These are phyloP conservation scores for Shiraia sp. DNA, from an alignment of 2,329 filamentous ascomycete genomes.

Conservation along the genomic window DNA sequence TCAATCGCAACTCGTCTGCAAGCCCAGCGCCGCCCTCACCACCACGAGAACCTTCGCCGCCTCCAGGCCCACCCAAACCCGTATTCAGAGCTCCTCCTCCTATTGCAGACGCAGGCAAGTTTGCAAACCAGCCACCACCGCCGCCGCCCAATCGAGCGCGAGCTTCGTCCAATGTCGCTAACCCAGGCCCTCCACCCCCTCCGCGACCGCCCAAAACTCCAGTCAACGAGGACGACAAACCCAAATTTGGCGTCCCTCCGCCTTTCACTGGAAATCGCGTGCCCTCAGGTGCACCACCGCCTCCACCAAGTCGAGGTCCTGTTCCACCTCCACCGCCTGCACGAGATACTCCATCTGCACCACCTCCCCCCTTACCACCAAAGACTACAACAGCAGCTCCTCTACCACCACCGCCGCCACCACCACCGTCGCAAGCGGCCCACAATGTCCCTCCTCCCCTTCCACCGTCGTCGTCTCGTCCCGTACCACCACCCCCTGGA, in stretches of 20 bases:
- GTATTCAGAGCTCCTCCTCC: conserved; percentile 86
- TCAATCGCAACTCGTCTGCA: conserved; percentile 51
- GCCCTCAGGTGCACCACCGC: conserved; percentile 69
- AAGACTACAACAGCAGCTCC: conserved; percentile 48
- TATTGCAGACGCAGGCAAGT: conserved; percentile 87
- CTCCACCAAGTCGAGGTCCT: conserved; percentile 71
- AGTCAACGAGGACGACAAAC: conserved; percentile 65
- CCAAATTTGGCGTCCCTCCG: conserved; percentile 77
- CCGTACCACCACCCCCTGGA: conserved; percentile 29
- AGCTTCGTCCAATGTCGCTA: conserved; percentile 54
- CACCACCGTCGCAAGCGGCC: conserved; percentile 35
- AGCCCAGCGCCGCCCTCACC: conserved; percentile 64
- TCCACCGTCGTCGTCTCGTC: conserved; percentile 33
- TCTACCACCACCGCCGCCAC: conserved; percentile 64
- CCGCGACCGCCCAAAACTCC: conserved; percentile 57
- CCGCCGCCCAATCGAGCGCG: conserved; percentile 53
- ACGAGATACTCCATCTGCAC: conserved; percentile 45
- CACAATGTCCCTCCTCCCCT: conserved; percentile 18
- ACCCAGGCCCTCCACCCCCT: conserved; percentile 68
- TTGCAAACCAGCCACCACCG: conserved; percentile 59
- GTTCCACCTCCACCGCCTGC: conserved; percentile 61
- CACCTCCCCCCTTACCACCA: conserved; percentile 44
- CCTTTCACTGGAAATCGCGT: conserved; percentile 70
- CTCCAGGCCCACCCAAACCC: conserved; percentile 61
- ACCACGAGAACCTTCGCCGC: conserved; percentile 74